A percentile compares a stretch with the other conserved stretches of the same genome.
These are phyloP conservation scores for Bertia moriformis DNA, from an alignment of 2,329 filamentous ascomycete species.

Conservation along the genomic window DNA sequence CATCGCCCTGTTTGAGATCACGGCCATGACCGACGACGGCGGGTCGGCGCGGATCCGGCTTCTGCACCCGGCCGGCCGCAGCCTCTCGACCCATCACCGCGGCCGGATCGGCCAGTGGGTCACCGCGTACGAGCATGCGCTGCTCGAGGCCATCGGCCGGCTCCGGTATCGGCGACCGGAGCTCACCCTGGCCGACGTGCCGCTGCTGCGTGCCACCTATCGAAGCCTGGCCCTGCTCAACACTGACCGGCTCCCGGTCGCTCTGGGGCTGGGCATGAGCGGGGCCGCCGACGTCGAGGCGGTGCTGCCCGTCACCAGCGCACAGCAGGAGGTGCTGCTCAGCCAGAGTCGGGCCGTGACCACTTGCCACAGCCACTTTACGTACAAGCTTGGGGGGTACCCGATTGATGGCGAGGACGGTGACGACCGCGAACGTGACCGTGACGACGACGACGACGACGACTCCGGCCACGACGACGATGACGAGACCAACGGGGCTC, in stretches of 20 bases:
- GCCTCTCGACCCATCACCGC: slow-evolving; percentile 21
- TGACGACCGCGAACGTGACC: too few relatives aligned
- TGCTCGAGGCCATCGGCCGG: slow-evolving; percentile 25
- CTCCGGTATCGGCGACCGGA: slow-evolving; percentile 26
- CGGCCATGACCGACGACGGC: slow-evolving; percentile 28
- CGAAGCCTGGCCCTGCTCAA: slow-evolving; percentile 28
- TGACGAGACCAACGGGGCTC: too few relatives aligned
- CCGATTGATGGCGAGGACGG: slow-evolving; percentile 25
- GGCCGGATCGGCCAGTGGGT: slow-evolving; percentile 30
- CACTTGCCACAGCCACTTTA: slow-evolving; percentile 25
- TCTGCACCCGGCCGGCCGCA: slow-evolving; percentile 7
- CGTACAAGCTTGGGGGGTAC: slow-evolving; percentile 29
- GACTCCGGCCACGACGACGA: too few relatives aligned
- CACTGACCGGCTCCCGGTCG: slow-evolving; percentile 22
- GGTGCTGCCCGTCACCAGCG: slow-evolving; percentile 28
- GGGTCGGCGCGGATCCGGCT: slow-evolving; percentile 26
- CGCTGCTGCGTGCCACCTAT: slow-evolving; percentile 29
- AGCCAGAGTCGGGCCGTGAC: slow-evolving; percentile 25
- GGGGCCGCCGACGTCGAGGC: slow-evolving; percentile 30
- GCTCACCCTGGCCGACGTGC: slow-evolving; percentile 33
- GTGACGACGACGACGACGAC: too few relatives aligned
- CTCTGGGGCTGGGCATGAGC: slow-evolving; percentile 21
- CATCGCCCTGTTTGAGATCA: slow-evolving; percentile 34
- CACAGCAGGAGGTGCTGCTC: slow-evolving; percentile 33
- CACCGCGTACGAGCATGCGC: slow-evolving; percentile 26